phyloP scores from a whole-genome alignment of 2,329 filamentous ascomycete species.

The Epichloe sibirici region DNA sequence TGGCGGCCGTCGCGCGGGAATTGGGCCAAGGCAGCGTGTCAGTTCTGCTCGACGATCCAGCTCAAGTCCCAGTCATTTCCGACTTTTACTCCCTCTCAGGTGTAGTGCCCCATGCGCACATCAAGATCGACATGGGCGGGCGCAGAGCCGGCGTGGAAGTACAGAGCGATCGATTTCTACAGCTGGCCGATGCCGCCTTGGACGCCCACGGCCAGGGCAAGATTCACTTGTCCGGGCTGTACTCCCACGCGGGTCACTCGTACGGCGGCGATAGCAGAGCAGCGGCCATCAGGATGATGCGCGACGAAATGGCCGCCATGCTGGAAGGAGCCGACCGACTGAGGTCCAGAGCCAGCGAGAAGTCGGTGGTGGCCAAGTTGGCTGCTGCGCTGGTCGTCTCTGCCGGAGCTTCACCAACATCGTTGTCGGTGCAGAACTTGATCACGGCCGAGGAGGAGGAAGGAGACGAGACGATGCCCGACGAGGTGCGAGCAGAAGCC shows the following conservation, averaged over 20 bases:
- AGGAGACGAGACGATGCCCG: slow-evolving; percentile 3
- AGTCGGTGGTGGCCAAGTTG: slow-evolving; percentile 5
- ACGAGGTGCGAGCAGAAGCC: slow-evolving; percentile 11
- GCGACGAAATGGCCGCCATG: slow-evolving; percentile 19
- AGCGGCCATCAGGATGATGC: slow-evolving; percentile 19
- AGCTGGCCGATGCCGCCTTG: slow-evolving; percentile 27
- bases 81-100: slow-evolving; percentile 29
- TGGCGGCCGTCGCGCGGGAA: slow-evolving; percentile 40
- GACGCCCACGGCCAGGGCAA: slow-evolving; percentile 15
- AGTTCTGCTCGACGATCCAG: slow-evolving; percentile 57
- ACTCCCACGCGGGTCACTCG: slow-evolving; percentile 62
- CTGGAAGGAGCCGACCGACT: slow-evolving; percentile 14
- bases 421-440: slow-evolving; percentile 22
- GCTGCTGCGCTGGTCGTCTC: slow-evolving; percentile 34
- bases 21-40: slow-evolving; percentile 46
- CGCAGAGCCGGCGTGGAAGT: slow-evolving; percentile 54
- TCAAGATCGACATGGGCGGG: slow-evolving; percentile 67
- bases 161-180: slow-evolving; percentile 35
- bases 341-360: slow-evolving; percentile 9
- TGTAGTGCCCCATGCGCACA: slow-evolving; percentile 42
- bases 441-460: slow-evolving; percentile 5
- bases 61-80: slow-evolving; percentile 41
- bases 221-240: slow-evolving; percentile 48
- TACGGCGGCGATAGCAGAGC: slow-evolving; percentile 35
- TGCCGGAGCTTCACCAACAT: slow-evolving; percentile 67